Base-by-base conservation (phyloP, 352 stramenopile species). In the Globisporangium ultimum region DNA sequence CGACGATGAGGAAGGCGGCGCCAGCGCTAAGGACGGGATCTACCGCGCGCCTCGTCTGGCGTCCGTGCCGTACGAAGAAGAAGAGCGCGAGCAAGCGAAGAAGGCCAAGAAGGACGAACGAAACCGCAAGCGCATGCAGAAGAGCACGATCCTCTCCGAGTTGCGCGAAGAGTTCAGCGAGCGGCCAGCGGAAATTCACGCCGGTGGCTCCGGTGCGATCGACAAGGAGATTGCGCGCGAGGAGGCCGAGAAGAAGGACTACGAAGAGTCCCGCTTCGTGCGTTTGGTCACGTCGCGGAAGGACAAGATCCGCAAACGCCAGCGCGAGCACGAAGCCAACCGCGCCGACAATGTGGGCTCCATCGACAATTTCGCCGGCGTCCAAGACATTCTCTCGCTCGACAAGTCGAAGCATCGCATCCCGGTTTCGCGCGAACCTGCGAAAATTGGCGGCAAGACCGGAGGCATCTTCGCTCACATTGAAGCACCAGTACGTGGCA, bases 351-450 rank as follows among this genome's bases (percentile, higher is more conserved):
- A 88, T 20, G 84, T 95, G 57, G 78, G 72, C 11, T 84, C 74
- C n/a, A 95, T 95, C 67, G 85, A 95, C 68, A 95, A 93, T 61
- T 95, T 95, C 58, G 85, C 83, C 0, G 82, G 71, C 0, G 83
- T 95, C 38, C 83, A 93, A 41, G 79, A 91, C 40, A 89, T 91
- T 38, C 55, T 95, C 48, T 82, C 71, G 17, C 60, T 88, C 53
- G 79, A 89, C 70, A 89, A 89, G 59, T 68, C 49, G 42, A 94
- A 91, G 56, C 80, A 88, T 55, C 79, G 78, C 40, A 85, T 87
- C 40, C 73, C 79, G 0, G 68, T 79, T n/a, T 61, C 70, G 4
- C 63, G 67, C 51, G 70, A 79, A 18, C 64, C 61, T 28, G 84
- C 85, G 60, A 91, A 89, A 38, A 58, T 79, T 45, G 72, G 67